A percentile compares a stretch with the other conserved stretches of the same genome.
Evolutionary conservation across 257 asterid species (phyloP).

Genomic region (Rehmannia glutinosa): DNA sequence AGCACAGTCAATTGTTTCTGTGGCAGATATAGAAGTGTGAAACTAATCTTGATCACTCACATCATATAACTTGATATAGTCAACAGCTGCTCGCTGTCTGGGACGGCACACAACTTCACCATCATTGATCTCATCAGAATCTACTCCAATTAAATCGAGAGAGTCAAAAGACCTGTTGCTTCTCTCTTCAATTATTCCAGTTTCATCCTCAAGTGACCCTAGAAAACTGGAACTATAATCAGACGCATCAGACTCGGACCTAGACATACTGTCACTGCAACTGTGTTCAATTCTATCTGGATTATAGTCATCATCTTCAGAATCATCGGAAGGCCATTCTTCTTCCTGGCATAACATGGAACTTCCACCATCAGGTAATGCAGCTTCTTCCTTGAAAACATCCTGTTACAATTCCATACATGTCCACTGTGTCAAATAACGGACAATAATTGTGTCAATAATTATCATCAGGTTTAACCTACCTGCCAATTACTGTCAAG

Average conservation of each 20-base stretch:
- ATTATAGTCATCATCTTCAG: constrained; percentile 88
- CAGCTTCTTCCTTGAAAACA: constrained; percentile 91
- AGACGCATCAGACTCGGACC: constrained; percentile 52
- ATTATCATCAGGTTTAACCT: constrained; percentile 11
- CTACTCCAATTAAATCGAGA: constrained; percentile 37
- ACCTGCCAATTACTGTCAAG: constrained; percentile 89
- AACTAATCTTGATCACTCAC: constrained; percentile 48
- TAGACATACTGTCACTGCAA: constrained; percentile 34
- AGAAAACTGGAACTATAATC: constrained; percentile 59
- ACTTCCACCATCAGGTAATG: constrained; percentile 60
- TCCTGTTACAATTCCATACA: constrained; percentile 46
- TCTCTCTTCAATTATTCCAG: constrained; percentile 34
- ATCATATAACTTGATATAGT: constrained; percentile 72
- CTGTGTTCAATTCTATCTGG: constrained; percentile 60
- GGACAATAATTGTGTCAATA: neutral
- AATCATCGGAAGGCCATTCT: constrained; percentile 98
- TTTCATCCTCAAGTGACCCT: constrained; percentile 76
- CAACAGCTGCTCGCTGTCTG: constrained; percentile 73
- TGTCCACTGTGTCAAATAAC: constrained; percentile 14
- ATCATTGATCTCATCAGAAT: constrained; percentile 53
- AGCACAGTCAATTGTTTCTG: constrained; percentile 4
- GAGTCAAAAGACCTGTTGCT: constrained; percentile 27
- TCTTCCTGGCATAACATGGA: constrained; percentile 48
- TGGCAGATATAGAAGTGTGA: neutral
- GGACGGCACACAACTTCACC: constrained; percentile 57